Percentiles rank a stretch among this genome's conserved stretches.
Evolutionary conservation across 139 green algal species (phyloP).

Genomic region (Deuterostichococcus epilithicus): DNA sequence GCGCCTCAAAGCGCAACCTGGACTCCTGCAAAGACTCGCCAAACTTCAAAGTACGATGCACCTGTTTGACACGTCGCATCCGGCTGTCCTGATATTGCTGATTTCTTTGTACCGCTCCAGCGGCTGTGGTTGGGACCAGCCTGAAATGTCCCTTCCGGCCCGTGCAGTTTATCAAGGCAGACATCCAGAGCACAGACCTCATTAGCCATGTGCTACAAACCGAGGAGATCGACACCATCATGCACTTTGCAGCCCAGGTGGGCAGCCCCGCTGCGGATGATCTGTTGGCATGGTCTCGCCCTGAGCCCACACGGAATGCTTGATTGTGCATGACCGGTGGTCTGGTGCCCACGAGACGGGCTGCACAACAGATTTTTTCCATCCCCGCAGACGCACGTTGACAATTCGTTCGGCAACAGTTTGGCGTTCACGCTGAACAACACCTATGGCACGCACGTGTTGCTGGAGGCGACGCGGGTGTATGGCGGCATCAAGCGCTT

Average conservation of each 20-base stretch:
- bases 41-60: constrained; percentile 80
- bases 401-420: constrained; percentile 97
- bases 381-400: constrained; percentile 88
- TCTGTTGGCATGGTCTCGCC: too few relatives aligned
- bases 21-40: constrained; percentile 31
- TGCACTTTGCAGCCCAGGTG: constrained; percentile 95
- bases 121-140: too few relatives aligned
- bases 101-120: too few relatives aligned
- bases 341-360: background rate
- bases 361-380: background rate
- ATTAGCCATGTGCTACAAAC: constrained; percentile 77
- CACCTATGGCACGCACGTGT: constrained; percentile 88
- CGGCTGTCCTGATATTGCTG: too few relatives aligned
- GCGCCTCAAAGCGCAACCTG: constrained; percentile 84
- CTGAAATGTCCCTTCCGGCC: too few relatives aligned
- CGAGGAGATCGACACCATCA: constrained; percentile 93
- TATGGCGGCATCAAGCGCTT: constrained; percentile 81
- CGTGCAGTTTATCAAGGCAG: constrained; percentile 86
- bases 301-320: too few relatives aligned
- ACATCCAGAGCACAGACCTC: constrained; percentile 90
- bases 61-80: too few relatives aligned
- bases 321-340: background rate
- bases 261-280: background rate
- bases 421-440: constrained; percentile 96
- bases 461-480: constrained; percentile 86